These are phyloP conservation scores for Dentipellis sp. DNA, from an alignment of 768 basidiomycete species.

Conservation along the genomic window DNA sequence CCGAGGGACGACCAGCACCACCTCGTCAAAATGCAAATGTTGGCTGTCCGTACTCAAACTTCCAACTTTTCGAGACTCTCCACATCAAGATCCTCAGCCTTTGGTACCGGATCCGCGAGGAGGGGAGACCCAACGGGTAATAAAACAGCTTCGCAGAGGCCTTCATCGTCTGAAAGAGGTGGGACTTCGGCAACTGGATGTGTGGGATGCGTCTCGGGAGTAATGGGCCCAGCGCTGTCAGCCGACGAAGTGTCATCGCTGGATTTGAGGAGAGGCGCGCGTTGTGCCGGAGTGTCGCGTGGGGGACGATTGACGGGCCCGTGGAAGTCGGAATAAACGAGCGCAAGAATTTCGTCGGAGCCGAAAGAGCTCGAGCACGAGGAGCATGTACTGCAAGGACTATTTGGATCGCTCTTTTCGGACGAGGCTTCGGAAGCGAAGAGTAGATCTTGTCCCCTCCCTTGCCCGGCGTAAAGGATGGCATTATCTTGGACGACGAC, in stretches of 20 bases:
- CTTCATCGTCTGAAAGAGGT: neutral
- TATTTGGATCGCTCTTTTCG: too few species aligned
- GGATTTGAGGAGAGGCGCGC: neutral
- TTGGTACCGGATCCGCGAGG: too few species aligned
- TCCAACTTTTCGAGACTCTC: too few species aligned
- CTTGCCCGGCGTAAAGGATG: conserved; percentile 11
- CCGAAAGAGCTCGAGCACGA: neutral
- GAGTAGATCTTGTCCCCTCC: neutral
- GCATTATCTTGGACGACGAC: conserved; percentile 19
- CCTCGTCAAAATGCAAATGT: too few species aligned
- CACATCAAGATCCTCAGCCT: too few species aligned
- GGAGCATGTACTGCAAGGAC: neutral
- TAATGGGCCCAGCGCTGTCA: conserved; percentile 13
- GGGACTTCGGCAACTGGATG: neutral
- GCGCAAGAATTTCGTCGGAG: neutral
- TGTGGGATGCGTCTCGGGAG: conserved; percentile 8
- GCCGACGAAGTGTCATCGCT: neutral
- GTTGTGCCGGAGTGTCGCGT: neutral
- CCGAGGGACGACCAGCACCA: too few species aligned
- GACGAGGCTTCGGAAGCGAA: too few species aligned
- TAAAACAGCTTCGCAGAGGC: neutral
- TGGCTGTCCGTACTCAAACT: too few species aligned
- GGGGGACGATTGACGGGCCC: neutral
- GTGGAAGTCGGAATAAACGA: neutral
- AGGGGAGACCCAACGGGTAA: too few species aligned